Conservation (phyloP, 768 basidiomycete species). For the Hericium rajendrae region DNA sequence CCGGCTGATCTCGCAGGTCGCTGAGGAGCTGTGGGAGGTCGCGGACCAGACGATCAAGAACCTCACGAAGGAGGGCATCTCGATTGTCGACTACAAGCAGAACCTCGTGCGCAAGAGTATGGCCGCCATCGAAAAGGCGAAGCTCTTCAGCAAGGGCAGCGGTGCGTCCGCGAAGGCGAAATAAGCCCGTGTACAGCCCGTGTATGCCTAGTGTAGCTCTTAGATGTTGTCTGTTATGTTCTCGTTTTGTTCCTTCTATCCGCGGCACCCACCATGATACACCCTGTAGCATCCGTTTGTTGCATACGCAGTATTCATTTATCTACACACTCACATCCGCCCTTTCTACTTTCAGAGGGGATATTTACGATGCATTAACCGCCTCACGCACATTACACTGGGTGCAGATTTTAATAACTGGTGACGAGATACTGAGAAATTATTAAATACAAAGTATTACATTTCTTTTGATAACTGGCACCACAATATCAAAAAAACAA, state of each 20-base stretch:
- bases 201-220: background rate
- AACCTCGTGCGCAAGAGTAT: constrained; percentile 71
- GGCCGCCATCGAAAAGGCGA: constrained; percentile 88
- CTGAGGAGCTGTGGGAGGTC: constrained; percentile 99
- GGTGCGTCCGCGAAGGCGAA: background rate
- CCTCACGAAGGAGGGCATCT: constrained; percentile 83
- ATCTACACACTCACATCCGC: no score
- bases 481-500: no score
- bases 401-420: no score
- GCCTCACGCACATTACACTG: no score
- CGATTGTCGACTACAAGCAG: constrained; percentile 90
- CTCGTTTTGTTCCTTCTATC: background rate
- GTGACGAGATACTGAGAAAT: no score
- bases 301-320: no score
- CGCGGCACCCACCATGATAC: background rate
- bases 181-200: no score
- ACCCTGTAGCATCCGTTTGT: no score
- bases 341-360: no score
- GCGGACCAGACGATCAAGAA: constrained; percentile 89
- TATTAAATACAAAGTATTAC: no score
- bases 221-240: background rate
- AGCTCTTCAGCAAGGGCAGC: constrained; percentile 70
- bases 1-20: constrained; percentile 96
- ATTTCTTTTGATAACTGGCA: no score
- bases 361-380: no score